phyloP scores from a whole-genome alignment of 257 asterid genomes.

The Voacanga thouarsii region DNA sequence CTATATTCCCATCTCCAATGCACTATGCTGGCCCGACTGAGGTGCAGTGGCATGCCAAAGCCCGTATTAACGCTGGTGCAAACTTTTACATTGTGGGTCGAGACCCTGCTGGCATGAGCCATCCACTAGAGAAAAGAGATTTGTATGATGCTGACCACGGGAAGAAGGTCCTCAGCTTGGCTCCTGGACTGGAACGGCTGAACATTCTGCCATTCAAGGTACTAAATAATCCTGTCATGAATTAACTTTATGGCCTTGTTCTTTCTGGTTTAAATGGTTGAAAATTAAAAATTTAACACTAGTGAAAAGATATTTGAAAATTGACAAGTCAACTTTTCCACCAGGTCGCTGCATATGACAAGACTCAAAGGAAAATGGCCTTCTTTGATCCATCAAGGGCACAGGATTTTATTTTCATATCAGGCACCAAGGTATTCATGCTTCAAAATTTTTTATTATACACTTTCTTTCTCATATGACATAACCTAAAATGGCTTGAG shows the following conservation, averaged over 20 bases:
- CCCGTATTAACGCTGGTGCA: conserved; percentile 94
- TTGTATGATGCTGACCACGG: conserved; percentile 97
- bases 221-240: not conserved
- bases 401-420: conserved; percentile 85
- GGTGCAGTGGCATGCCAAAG: conserved; percentile 99
- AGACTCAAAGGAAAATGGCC: conserved; percentile 79
- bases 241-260: not conserved
- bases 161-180: conserved; percentile 93
- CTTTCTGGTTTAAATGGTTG: not conserved
- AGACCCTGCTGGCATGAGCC: conserved; percentile 97
- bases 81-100: conserved; percentile 89
- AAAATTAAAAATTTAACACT: not conserved
- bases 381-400: conserved; percentile 92
- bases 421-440: conserved; percentile 80
- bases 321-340: conserved; percentile 2
- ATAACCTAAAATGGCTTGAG: not conserved
- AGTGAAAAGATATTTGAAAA: not conserved
- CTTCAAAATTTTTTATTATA: not conserved
- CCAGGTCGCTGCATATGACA: conserved; percentile 97
- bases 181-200: conserved; percentile 86
- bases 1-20: conserved; percentile 97
- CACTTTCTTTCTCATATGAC: not conserved
- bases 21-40: conserved; percentile 98
- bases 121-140: conserved; percentile 83
- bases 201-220: conserved; percentile 94